A percentile compares a stretch with the other conserved stretches of the same genome.
phyloP scores from a whole-genome alignment of 75 land plant species.

The Cryptomeria japonica region DNA sequence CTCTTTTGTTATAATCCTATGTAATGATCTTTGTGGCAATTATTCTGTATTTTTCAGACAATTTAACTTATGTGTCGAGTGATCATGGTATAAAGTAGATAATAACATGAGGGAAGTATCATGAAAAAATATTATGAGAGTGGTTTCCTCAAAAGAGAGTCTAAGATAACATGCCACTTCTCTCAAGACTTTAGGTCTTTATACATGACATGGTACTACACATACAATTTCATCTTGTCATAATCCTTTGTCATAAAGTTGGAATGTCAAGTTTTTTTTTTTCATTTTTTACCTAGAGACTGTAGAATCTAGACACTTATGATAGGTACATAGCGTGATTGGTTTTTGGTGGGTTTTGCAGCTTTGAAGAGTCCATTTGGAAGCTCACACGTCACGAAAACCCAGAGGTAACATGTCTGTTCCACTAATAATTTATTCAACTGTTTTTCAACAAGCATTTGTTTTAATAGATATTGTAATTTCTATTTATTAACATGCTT shows the following conservation, averaged over 20 bases:
- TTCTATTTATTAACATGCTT: not conserved
- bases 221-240: not conserved
- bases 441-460: not conserved
- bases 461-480: not conserved
- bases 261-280: no score
- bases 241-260: not conserved
- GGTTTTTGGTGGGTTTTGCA: not conserved
- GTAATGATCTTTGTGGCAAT: no score
- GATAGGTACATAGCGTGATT: not conserved
- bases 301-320: not conserved
- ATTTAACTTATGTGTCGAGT: not conserved
- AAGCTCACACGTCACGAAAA: not conserved
- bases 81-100: not conserved
- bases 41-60: no score
- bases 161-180: not conserved
- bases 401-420: not conserved
- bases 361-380: conserved; percentile 14
- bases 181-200: not conserved
- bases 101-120: not conserved
- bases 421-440: not conserved
- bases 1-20: no score
- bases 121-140: not conserved
- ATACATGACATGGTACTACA: not conserved
- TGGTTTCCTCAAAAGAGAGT: not conserved
- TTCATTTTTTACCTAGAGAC: not conserved